A percentile compares a stretch with the other conserved stretches of the same genome.
These are phyloP conservation scores for Cryptococcus maquisensis DNA, from an alignment of 1,284 basidiomycete species.

Conservation along the genomic window DNA sequence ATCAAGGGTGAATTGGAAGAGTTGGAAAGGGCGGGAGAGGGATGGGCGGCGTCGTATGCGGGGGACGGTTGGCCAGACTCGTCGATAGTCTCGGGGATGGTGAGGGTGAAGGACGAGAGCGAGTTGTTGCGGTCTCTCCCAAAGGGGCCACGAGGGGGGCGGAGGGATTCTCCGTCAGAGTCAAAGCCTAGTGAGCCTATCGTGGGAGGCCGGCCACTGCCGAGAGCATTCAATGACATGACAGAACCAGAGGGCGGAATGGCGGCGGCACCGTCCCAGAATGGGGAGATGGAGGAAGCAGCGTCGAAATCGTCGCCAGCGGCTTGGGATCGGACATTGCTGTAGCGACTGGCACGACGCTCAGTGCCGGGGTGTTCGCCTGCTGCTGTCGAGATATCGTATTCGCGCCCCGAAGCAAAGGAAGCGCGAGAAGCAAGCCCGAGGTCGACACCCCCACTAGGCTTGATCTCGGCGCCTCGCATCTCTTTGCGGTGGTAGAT, in stretches of 20 bases:
- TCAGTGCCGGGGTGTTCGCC: not conserved
- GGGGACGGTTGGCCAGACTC: constrained; percentile 7
- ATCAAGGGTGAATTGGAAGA: constrained; percentile 7
- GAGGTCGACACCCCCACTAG: constrained; percentile 32
- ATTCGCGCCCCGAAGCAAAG: not conserved
- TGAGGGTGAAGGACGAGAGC: not conserved
- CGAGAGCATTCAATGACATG: not conserved
- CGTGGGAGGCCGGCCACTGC: not conserved
- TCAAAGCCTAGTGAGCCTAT: constrained; percentile 4
- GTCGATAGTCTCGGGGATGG: constrained; percentile 10
- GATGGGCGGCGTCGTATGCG: constrained; percentile 1
- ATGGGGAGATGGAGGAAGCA: constrained; percentile 33
- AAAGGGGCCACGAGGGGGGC: not conserved
- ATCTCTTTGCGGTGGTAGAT: constrained; percentile 30
- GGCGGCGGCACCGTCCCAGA: constrained; percentile 19
- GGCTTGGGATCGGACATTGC: not conserved
- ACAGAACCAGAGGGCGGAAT: not conserved
- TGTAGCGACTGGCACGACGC: not conserved
- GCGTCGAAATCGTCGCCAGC: constrained; percentile 10
- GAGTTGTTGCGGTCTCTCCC: constrained; percentile 10
- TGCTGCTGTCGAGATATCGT: not conserved
- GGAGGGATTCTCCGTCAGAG: constrained; percentile 50
- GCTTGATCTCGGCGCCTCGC: constrained; percentile 22
- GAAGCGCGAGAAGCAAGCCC: constrained; percentile 11
- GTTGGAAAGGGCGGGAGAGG: constrained; percentile 9